Conservation (phyloP, 202 grass and related monocot genomes). For the Musa balbisiana region DNA sequence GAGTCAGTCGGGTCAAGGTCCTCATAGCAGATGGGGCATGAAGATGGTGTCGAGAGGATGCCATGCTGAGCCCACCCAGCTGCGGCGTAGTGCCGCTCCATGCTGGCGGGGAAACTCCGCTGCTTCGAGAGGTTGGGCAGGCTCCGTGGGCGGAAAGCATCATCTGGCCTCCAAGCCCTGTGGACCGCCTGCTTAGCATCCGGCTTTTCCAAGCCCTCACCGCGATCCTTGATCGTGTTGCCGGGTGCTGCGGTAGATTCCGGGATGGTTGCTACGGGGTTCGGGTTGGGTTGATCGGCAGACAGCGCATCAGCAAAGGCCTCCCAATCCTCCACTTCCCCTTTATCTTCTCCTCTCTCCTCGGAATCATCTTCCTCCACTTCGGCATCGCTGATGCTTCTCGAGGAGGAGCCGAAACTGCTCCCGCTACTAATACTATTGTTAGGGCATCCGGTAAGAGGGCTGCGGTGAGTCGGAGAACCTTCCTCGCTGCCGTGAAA, state of each 20-base stretch:
- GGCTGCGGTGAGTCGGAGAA: conserved; percentile 42
- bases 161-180: conserved; percentile 81
- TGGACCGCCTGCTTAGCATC: conserved; percentile 31
- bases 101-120: conserved; percentile 44
- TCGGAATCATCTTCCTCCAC: conserved; percentile 41
- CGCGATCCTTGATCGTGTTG: conserved; percentile 7
- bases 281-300: conserved; percentile 27
- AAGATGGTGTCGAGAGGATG: conserved; percentile 38
- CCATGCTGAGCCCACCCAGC: conserved; percentile 29
- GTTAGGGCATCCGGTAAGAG: conserved; percentile 31
- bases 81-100: conserved; percentile 28
- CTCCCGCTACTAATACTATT: conserved; percentile 63
- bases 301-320: conserved; percentile 74
- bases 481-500: conserved; percentile 36
- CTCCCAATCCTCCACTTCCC: conserved; percentile 93
- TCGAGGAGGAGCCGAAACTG: conserved; percentile 67
- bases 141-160: conserved; percentile 70
- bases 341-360: conserved; percentile 43
- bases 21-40: conserved; percentile 89
- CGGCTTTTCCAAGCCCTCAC: conserved; percentile 4
- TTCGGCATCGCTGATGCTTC: conserved; percentile 69
- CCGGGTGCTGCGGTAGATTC: conserved; percentile 15
- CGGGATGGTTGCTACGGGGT: not conserved
- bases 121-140: conserved; percentile 81
- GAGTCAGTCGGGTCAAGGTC: conserved; percentile 83